A percentile compares a stretch with the other conserved stretches of the same genome.
Conservation (phyloP, 139 green algal species). For the Chlorella sp. region DNA sequence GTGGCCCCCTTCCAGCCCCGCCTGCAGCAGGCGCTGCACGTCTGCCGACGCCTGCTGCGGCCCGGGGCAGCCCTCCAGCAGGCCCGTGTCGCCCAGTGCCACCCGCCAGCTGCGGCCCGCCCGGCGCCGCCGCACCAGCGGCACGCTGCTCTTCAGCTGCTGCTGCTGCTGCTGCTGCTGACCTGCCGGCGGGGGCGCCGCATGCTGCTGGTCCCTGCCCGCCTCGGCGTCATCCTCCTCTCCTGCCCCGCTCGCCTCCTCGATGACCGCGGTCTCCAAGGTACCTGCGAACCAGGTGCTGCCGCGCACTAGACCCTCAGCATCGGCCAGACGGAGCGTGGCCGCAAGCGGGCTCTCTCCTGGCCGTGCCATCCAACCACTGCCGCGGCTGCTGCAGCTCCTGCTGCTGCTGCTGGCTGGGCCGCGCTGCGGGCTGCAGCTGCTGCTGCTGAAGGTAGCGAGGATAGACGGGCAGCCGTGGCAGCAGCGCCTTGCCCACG, state of each 20-base stretch:
- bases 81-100: not conserved
- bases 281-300: constrained; percentile 61
- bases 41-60: not conserved
- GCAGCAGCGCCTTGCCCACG: constrained; percentile 75
- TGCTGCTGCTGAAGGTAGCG: constrained; percentile 48
- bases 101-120: constrained; percentile 40
- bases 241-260: too few relatives aligned
- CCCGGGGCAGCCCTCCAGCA: constrained; percentile 24
- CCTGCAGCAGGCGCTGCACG: constrained; percentile 19
- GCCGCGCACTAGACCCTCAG: constrained; percentile 51
- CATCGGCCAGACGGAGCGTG: constrained; percentile 52
- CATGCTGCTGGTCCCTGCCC: not conserved
- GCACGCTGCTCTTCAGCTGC: constrained; percentile 34
- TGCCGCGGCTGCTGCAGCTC: not conserved
- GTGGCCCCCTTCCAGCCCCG: constrained; percentile 32
- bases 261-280: not conserved
- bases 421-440: not conserved
- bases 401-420: not conserved
- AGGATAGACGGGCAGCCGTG: constrained; percentile 84
- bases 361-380: constrained; percentile 57
- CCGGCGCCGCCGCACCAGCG: constrained; percentile 15
- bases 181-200: not conserved
- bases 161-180: constrained; percentile 9
- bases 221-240: not conserved
- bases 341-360: constrained; percentile 53